Conservation (phyloP, 2,329 filamentous ascomycete species). For the Sporothrix protearum region DNA sequence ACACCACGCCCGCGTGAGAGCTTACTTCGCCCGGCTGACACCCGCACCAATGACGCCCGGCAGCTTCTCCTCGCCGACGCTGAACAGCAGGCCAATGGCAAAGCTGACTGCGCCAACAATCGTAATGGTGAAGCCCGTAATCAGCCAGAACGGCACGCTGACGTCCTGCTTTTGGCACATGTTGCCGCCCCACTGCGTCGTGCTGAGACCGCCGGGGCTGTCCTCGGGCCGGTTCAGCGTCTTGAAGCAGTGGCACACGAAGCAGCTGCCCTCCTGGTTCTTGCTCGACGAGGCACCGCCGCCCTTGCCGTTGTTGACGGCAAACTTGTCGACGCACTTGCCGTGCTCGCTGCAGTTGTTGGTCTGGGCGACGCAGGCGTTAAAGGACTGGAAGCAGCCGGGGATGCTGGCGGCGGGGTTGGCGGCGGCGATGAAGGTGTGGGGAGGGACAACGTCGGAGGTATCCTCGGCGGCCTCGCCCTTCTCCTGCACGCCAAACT, state of each 20-base stretch:
- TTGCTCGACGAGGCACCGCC: constrained; percentile 34
- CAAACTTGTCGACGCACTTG: constrained; percentile 65
- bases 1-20: not conserved
- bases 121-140: constrained; percentile 69
- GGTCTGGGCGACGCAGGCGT: constrained; percentile 66
- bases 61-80: constrained; percentile 79
- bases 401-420: constrained; percentile 49
- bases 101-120: constrained; percentile 66
- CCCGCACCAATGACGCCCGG: constrained; percentile 96
- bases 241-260: constrained; percentile 68
- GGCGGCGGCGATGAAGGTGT: constrained; percentile 28
- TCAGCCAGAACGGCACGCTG: constrained; percentile 83
- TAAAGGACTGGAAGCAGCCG: constrained; percentile 68
- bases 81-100: constrained; percentile 74
- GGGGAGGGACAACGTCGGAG: constrained; percentile 22
- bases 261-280: constrained; percentile 53
- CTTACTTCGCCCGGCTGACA: constrained; percentile 68
- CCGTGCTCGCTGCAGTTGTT: constrained; percentile 81
- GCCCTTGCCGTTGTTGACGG: constrained; percentile 36
- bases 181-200: constrained; percentile 74
- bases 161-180: constrained; percentile 91
- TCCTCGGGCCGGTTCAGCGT: constrained; percentile 45
- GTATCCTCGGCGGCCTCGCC: constrained; percentile 15
- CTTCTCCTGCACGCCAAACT: constrained; percentile 25
- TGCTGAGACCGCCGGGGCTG: constrained; percentile 40